A percentile compares a stretch with the other conserved stretches of the same genome.
Evolutionary conservation across 148 eudicot genomes (phyloP).

Genomic region (Linanthus parryae): DNA sequence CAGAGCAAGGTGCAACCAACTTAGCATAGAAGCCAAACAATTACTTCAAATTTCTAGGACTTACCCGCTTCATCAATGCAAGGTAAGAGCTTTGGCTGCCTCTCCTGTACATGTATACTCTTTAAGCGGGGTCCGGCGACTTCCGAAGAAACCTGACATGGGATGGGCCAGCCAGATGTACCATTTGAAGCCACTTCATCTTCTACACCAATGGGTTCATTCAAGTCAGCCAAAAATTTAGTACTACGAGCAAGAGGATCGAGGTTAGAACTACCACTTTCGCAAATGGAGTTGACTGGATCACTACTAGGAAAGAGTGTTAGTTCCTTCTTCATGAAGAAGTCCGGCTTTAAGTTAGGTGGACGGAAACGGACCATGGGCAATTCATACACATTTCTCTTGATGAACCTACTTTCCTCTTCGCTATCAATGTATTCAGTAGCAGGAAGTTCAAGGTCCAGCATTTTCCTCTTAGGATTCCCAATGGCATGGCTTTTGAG

Average conservation of each 20-base stretch:
- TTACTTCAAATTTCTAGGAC: background rate
- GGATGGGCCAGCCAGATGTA: too few relatives aligned
- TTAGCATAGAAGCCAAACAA: background rate
- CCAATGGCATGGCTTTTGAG: constrained; percentile 3
- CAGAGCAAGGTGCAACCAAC: background rate
- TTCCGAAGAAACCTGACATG: too few relatives aligned
- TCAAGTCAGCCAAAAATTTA: constrained; percentile 23
- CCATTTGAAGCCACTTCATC: constrained; percentile 1
- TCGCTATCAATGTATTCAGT: constrained; percentile 39
- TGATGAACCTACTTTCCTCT: constrained; percentile 19
- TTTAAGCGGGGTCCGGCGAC: background rate
- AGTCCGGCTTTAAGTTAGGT: constrained; percentile 12
- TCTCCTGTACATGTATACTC: background rate
- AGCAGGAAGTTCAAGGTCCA: constrained; percentile 57
- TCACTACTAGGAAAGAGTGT: constrained; percentile 6
- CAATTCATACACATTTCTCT: constrained; percentile 11
- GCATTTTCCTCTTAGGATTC: constrained; percentile 24
- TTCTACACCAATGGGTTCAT: constrained; percentile 13
- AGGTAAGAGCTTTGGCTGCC: background rate
- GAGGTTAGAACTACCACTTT: constrained; percentile 3
- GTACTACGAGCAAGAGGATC: constrained; percentile 13
- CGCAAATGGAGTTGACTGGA: constrained; percentile 5
- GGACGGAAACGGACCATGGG: constrained; percentile 12
- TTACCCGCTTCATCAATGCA: background rate
- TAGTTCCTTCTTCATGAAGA: constrained; percentile 7